phyloP scores from a whole-genome alignment of 768 basidiomycete species.

The Mycena floridula region DNA sequence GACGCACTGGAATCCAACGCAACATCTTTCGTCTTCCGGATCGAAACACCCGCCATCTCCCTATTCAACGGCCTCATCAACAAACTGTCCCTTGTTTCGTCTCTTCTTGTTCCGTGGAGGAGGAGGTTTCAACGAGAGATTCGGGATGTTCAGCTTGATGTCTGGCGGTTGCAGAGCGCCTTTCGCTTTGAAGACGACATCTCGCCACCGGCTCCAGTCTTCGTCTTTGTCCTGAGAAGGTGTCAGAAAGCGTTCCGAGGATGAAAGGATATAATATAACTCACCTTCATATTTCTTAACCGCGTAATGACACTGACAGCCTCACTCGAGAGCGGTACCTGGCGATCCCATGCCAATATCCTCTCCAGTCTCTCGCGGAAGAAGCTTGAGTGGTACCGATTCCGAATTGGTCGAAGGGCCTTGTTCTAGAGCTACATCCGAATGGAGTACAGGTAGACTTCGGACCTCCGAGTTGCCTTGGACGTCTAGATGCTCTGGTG shows the following conservation, averaged over 20 bases:
- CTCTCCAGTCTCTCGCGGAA: slow-evolving; percentile 81
- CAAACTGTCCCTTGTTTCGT: slow-evolving; percentile 43
- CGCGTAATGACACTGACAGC: slow-evolving; percentile 75
- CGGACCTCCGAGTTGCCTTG: slow-evolving; percentile 45
- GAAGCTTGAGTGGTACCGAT: slow-evolving; percentile 29
- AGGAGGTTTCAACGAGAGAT: slow-evolving; percentile 40
- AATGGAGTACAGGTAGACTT: slow-evolving; percentile 2
- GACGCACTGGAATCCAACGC: too few relatives aligned
- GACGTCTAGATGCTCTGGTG: slow-evolving; percentile 40
- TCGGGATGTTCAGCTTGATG: too few relatives aligned
- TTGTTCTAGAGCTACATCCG: not conserved
- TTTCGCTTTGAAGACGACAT: slow-evolving; percentile 76
- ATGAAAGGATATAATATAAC: slow-evolving; percentile 8
- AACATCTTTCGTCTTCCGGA: too few relatives aligned
- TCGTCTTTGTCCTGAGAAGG: slow-evolving; percentile 64
- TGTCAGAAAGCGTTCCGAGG: slow-evolving; percentile 1
- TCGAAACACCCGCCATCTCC: slow-evolving; percentile 4
- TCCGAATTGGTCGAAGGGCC: not conserved
- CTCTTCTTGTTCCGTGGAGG: slow-evolving; percentile 57
- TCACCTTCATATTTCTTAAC: slow-evolving; percentile 78
- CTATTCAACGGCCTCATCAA: slow-evolving; percentile 16
- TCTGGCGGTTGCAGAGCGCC: slow-evolving; percentile 46
- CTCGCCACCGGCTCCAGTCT: slow-evolving; percentile 85
- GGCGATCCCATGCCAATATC: slow-evolving; percentile 89
- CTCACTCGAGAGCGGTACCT: slow-evolving; percentile 67